Percentiles rank a stretch among this genome's conserved stretches.
phyloP scores from a whole-genome alignment of 2,329 filamentous ascomycete genomes.

The Pestalotiopsis sp. region DNA sequence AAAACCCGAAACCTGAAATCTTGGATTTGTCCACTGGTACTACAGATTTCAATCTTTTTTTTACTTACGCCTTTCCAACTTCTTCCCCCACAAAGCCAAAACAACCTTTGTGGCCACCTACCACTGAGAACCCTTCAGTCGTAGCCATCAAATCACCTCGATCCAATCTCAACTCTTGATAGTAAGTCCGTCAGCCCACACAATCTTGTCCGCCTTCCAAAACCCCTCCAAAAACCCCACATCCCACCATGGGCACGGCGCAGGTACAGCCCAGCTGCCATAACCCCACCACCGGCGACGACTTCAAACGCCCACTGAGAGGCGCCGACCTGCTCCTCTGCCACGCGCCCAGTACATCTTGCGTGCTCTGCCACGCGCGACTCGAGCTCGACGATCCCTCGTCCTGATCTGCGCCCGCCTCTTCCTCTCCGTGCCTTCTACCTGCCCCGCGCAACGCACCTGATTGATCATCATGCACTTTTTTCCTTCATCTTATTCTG shows the following conservation, averaged over 20 bases:
- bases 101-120: slow-evolving; percentile 6
- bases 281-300: slow-evolving; percentile 11
- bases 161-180: background rate
- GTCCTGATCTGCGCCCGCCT: background rate
- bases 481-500: background rate
- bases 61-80: background rate
- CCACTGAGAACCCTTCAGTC: background rate
- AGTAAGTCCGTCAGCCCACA: background rate
- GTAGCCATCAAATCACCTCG: background rate
- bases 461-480: background rate
- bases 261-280: slow-evolving; percentile 1
- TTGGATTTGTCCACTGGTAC: background rate
- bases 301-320: slow-evolving; percentile 6
- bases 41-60: background rate
- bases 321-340: background rate
- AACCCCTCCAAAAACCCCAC: slow-evolving; percentile 7
- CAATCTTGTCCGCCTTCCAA: slow-evolving; percentile 1
- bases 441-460: background rate
- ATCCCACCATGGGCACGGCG: slow-evolving; percentile 2
- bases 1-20: background rate
- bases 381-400: background rate
- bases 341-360: background rate
- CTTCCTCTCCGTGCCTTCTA: background rate
- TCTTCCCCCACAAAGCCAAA: background rate
- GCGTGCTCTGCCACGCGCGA: background rate